Evolutionary conservation across 768 basidiomycete genomes (phyloP), one percentile per base, ranked within the genome.

Genomic region (Lentinula detonsa): DNA sequence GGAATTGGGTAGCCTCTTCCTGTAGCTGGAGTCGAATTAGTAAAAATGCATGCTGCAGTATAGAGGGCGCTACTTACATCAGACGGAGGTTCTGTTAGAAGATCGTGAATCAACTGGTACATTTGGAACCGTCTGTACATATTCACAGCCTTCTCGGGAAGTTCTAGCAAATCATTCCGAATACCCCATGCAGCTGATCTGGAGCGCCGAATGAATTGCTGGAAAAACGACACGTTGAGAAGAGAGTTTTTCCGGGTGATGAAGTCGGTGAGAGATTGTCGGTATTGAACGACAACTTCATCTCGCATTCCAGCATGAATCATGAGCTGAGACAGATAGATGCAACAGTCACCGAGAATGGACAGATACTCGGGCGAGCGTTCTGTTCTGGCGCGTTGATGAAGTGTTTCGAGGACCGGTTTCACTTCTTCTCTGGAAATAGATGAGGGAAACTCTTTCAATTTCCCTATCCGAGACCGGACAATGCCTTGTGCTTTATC

Each of bases 401-500:
- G 95, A 11, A 96, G 72, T 42, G 84, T 82, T 54, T 78, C 76
- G 31, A 93, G 75, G 18, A 87, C 71, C 5, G 77, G 74, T 48
- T 74, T 71, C 13, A 77, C 70, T 51, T 76, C 73, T 35, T 81
- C 78, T n/a, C 67, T 64, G 50, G 84, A 77, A 11, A 80, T 72
- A 33, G 75, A 74, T 2, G 73, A 70, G 2, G 88, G 87, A 9
- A 82, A 60, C 10, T 90, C 91, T 68, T 89, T 93, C 48, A 84
- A 75, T 69, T 93, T 93, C 60, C 79, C 83, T 61, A 95, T 78
- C 42, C 92, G 84, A 28, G 81, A 81, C 43, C 84, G 84, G 46
- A 98, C 78, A 63, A 98, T 83, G 28, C 90, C 88, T 61, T 82
- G 81, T 1, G 93, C 88, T 74, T 98, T 98, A 71, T 92, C 89